phyloP scores from a whole-genome alignment of 768 basidiomycete species.

The Sutorius australiensis region DNA sequence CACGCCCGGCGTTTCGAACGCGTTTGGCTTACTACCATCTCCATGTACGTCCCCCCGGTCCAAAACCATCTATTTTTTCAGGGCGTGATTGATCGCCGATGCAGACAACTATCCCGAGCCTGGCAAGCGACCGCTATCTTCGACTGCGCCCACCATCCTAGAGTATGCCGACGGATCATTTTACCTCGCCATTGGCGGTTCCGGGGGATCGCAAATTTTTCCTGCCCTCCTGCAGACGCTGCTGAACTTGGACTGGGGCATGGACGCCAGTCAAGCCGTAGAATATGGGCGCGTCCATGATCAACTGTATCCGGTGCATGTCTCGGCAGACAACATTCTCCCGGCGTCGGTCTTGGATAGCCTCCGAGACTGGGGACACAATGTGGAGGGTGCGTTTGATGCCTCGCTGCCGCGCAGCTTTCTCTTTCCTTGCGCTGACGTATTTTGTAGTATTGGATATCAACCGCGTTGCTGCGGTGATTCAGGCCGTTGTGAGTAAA shows the following conservation, averaged over 20 bases:
- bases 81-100: not conserved
- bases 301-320: slow-evolving; percentile 67
- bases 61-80: not conserved
- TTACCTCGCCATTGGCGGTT: slow-evolving; percentile 72
- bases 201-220: slow-evolving; percentile 88
- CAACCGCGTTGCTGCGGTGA: slow-evolving; percentile 68
- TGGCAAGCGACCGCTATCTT: slow-evolving; percentile 88
- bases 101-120: slow-evolving; percentile 86
- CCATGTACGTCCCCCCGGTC: slow-evolving; percentile 50
- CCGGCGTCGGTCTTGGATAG: slow-evolving; percentile 52
- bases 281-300: slow-evolving; percentile 83
- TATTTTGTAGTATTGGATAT: slow-evolving; percentile 52
- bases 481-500: slow-evolving; percentile 57
- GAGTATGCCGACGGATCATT: slow-evolving; percentile 73
- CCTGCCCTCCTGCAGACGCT: slow-evolving; percentile 74
- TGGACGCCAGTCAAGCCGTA: slow-evolving; percentile 77
- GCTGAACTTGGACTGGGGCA: slow-evolving; percentile 70
- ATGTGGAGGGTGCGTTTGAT: slow-evolving; percentile 51
- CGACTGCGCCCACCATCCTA: slow-evolving; percentile 75
- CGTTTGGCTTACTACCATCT: slow-evolving; percentile 77
- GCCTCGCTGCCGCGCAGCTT: not conserved
- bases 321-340: slow-evolving; percentile 63
- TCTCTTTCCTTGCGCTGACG: not conserved
- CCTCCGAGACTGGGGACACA: slow-evolving; percentile 64
- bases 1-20: slow-evolving; percentile 77